phyloP scores from a whole-genome alignment of 805 yeast species.

The Barnettozyma vustinii region DNA sequence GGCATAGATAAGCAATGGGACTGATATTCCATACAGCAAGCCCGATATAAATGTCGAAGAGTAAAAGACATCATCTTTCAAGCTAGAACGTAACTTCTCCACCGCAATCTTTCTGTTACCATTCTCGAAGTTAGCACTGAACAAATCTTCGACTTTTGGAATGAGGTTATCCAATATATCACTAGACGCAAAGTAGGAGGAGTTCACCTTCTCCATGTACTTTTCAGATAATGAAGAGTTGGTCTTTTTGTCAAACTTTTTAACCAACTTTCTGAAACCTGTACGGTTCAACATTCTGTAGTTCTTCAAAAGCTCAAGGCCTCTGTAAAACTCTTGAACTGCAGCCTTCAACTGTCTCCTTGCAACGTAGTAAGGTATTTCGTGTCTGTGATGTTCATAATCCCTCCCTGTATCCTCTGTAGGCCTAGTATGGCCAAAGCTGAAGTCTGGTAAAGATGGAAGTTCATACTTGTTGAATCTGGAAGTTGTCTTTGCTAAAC shows the following conservation, averaged over 20 bases:
- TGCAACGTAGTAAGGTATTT: constrained; percentile 59
- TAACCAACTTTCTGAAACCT: constrained; percentile 82
- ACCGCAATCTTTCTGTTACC: constrained; percentile 65
- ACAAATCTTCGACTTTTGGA: constrained; percentile 61
- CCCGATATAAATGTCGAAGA: constrained; percentile 56
- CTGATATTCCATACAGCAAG: constrained; percentile 57
- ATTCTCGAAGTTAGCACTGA: constrained; percentile 58
- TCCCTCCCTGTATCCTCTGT: constrained; percentile 32
- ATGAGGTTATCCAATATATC: constrained; percentile 62
- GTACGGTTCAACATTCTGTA: constrained; percentile 77
- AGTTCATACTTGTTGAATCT: constrained; percentile 32
- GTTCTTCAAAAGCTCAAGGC: constrained; percentile 62
- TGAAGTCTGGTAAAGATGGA: constrained; percentile 37
- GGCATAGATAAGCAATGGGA: constrained; percentile 63
- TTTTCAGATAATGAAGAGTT: constrained; percentile 35
- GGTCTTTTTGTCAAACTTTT: constrained; percentile 82
- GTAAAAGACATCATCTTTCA: constrained; percentile 32
- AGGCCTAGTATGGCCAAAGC: constrained; percentile 27
- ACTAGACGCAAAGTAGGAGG: constrained; percentile 54
- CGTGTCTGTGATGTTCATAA: constrained; percentile 34
- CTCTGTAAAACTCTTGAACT: constrained; percentile 64
- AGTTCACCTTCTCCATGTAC: constrained; percentile 55
- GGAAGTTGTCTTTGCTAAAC: constrained; percentile 19
- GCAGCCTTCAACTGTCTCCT: constrained; percentile 65
- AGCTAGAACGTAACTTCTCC: constrained; percentile 56